A percentile compares a stretch with the other conserved stretches of the same genome.
Evolutionary conservation across 2,329 filamentous ascomycete species (phyloP).

Genomic region (Penicillium hesseltinei): DNA sequence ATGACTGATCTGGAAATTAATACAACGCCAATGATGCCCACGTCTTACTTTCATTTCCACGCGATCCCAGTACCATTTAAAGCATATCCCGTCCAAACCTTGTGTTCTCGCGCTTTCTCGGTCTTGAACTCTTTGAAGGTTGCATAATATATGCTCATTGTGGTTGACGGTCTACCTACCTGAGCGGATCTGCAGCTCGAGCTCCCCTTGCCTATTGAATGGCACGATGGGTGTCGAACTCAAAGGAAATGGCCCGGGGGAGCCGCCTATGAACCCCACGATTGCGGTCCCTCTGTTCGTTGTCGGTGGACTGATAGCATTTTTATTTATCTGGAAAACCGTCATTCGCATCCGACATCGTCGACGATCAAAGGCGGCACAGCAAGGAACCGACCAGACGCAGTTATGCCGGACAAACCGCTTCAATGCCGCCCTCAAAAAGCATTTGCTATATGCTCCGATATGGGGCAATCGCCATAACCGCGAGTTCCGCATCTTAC

Average conservation of each 20-base stretch:
- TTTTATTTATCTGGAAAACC: slow-evolving; percentile 26
- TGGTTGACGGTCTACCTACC: slow-evolving; percentile 11
- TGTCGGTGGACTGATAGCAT: slow-evolving; percentile 24
- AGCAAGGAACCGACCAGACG: slow-evolving; percentile 23
- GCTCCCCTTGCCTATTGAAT: slow-evolving; percentile 3
- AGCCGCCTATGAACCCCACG: slow-evolving; percentile 33
- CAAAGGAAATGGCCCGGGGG: slow-evolving; percentile 23
- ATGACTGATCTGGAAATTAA: slow-evolving; percentile 1
- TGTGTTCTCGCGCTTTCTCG: background rate
- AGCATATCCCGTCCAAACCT: background rate
- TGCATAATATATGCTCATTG: slow-evolving; percentile 11
- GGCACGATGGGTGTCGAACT: slow-evolving; percentile 35
- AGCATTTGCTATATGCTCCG: slow-evolving; percentile 56
- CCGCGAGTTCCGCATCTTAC: slow-evolving; percentile 63
- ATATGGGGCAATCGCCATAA: slow-evolving; percentile 71
- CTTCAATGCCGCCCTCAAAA: slow-evolving; percentile 34
- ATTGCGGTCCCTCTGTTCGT: slow-evolving; percentile 34
- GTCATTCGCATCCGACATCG: slow-evolving; percentile 26
- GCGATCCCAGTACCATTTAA: background rate
- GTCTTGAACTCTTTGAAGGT: slow-evolving; percentile 11
- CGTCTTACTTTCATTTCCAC: slow-evolving; percentile 4
- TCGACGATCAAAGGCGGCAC: slow-evolving; percentile 22
- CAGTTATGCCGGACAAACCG: slow-evolving; percentile 16
- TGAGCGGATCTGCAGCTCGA: slow-evolving; percentile 2
- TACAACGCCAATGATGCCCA: slow-evolving; percentile 15